A percentile compares a stretch with the other conserved stretches of the same genome.
phyloP scores from a whole-genome alignment of 2,329 filamentous ascomycete species.

The Aspergillus neoniger region DNA sequence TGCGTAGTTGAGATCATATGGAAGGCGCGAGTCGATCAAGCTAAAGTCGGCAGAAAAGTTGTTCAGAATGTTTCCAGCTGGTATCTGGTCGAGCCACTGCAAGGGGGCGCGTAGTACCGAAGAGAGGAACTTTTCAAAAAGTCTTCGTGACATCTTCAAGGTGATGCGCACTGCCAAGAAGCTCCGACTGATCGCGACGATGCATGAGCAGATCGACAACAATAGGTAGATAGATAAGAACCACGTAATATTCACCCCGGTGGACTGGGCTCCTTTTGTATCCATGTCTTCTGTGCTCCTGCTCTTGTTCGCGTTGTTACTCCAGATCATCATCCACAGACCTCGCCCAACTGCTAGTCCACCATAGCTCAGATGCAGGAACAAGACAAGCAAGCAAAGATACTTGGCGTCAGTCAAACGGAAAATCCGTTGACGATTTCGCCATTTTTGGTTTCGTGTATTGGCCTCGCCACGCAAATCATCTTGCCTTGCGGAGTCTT shows the following conservation, averaged over 20 bases:
- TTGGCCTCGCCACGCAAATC: background rate
- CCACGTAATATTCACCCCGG: background rate
- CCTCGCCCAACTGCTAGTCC: constrained; percentile 2
- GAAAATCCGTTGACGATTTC: background rate
- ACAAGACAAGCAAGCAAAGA: constrained; percentile 1
- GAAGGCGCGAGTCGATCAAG: constrained; percentile 3
- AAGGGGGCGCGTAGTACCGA: constrained; percentile 1
- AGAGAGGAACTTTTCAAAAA: background rate
- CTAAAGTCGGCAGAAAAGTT: constrained; percentile 7
- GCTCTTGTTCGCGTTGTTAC: background rate
- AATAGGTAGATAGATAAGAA: constrained; percentile 1
- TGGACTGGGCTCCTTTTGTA: background rate
- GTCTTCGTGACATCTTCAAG: constrained; percentile 2
- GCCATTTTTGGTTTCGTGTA: background rate
- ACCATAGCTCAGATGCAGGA: background rate
- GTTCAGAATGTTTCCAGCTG: background rate
- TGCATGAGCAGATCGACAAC: background rate
- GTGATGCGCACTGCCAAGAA: background rate
- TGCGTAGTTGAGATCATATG: constrained; percentile 6
- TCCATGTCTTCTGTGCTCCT: background rate
- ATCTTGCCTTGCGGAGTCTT: background rate
- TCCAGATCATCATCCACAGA: constrained; percentile 9
- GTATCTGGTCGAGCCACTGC: constrained; percentile 4
- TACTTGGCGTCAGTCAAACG: background rate
- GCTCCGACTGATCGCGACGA: background rate